Evolutionary conservation across 371 early-diverging fungal species (phyloP), one percentile per base, ranked within the genome.

Genomic region (Dentiscutata heterogama): DNA sequence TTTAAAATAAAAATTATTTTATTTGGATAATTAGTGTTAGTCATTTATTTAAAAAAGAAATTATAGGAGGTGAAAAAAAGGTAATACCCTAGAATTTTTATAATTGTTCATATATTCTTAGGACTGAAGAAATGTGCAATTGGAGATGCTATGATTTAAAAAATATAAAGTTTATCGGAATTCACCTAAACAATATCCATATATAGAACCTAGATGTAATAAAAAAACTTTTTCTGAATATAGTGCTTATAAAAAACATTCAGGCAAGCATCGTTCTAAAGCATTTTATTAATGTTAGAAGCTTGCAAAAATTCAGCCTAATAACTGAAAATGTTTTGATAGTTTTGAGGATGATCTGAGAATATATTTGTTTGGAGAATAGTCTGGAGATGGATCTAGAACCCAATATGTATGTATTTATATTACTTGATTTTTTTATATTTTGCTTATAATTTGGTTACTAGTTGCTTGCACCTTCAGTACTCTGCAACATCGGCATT

Each of bases 1-100:
- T 70, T 70, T 8, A 46, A 70, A 70, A 70, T 31, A 70, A 70
- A 35, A 35, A 35, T 70, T 70, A 70, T 22, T 70, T 70, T 70
- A 42, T 70, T 70, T 20, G 20, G 16, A 70, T 70, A 70, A 70
- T 70, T 70, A 42, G 6, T 11, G 22, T 70, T 70, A 70, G 6
- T 35, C 10, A 70, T 70, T 70, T 70, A 70, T 70, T 70, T 22
- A 70, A 70, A 70, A 46, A 70, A 70, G 42, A 70, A 50, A 70
- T 39, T 70, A 70, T 42, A 6, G 50, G 16, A 70, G 50, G 10
- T 14, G 1, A 14, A 27, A 61, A 61, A 61, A 61, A 27, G 61
- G 61, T 27, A 27, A 61, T 1, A 61, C 22, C 61, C 61, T 70
- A 14, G 70, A 46, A 70, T 42, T 70, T n/a, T 70, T 70, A 70